Percentiles rank a stretch among this genome's conserved stretches.
Evolutionary conservation across 257 asterid species (phyloP).

Genomic region (Petunia secreta): DNA sequence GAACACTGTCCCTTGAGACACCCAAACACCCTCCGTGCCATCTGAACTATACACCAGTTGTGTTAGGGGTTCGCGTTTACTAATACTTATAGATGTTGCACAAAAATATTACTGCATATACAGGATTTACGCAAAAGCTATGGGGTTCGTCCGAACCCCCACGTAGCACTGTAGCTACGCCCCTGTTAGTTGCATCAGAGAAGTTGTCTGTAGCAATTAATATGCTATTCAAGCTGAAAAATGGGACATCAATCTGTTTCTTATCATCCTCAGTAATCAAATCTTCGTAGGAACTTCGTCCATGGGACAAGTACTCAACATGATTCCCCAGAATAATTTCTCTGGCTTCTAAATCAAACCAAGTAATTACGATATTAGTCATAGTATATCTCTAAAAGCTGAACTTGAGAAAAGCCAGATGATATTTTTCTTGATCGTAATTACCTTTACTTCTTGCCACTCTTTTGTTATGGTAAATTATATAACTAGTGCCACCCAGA

Average conservation of each 20-base stretch:
- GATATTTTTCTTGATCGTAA: neutral
- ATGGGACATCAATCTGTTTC: constrained; percentile 42
- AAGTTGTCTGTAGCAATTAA: constrained; percentile 56
- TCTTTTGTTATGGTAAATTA: constrained; percentile 34
- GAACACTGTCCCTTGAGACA: no score
- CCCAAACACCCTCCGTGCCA: no score
- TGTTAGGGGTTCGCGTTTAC: no score
- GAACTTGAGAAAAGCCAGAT: neutral
- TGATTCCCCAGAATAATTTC: constrained; percentile 27
- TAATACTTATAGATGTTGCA: no score
- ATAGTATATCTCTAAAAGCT: neutral
- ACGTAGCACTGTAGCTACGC: no score
- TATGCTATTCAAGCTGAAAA: constrained; percentile 45
- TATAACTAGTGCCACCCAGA: constrained; percentile 29
- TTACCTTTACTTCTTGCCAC: constrained; percentile 30
- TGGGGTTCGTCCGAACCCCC: no score
- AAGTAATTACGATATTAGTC: neutral
- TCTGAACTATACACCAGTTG: no score
- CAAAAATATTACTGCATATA: no score
- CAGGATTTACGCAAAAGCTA: no score
- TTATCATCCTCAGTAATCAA: constrained; percentile 41
- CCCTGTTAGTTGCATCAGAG: constrained; percentile 49
- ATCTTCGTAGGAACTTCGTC: constrained; percentile 32
- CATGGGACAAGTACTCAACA: constrained; percentile 13
- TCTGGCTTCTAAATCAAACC: constrained; percentile 20